Evolutionary conservation across 2,329 filamentous ascomycete species (phyloP).

Genomic region (Colletotrichum incanum): DNA sequence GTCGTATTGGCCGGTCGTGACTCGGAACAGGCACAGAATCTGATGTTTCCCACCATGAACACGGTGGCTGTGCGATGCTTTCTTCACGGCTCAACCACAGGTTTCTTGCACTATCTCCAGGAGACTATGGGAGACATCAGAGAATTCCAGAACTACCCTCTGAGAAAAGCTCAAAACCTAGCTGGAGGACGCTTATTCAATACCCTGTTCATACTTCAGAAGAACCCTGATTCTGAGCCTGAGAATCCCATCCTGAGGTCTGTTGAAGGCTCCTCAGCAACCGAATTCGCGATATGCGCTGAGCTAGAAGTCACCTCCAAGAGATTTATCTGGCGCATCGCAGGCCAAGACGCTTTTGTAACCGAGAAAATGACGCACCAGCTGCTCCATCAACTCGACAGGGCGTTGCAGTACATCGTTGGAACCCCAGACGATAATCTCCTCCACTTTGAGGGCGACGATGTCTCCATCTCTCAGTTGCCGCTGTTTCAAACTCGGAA

Average conservation of each 20-base stretch:
- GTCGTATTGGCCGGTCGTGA: constrained; percentile 90
- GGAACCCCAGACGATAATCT: constrained; percentile 63
- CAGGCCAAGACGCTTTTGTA: constrained; percentile 74
- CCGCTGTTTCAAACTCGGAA: constrained; percentile 55
- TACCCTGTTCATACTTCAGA: constrained; percentile 71
- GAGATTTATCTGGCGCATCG: constrained; percentile 78
- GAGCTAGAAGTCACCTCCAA: constrained; percentile 79
- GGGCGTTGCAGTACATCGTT: constrained; percentile 71
- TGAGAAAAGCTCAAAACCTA: constrained; percentile 76
- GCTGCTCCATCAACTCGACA: constrained; percentile 74
- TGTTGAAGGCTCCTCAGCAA: constrained; percentile 73
- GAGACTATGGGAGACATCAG: constrained; percentile 76
- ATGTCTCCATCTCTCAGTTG: constrained; percentile 78
- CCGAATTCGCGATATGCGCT: constrained; percentile 87
- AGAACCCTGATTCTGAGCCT: constrained; percentile 39
- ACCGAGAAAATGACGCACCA: constrained; percentile 60
- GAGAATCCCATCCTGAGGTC: constrained; percentile 70
- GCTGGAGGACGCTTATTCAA: constrained; percentile 63
- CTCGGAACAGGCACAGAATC: constrained; percentile 74
- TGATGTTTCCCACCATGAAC: constrained; percentile 94
- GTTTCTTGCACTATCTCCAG: constrained; percentile 83
- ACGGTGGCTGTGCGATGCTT: constrained; percentile 83
- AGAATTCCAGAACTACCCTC: constrained; percentile 83
- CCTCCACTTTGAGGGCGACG: constrained; percentile 66
- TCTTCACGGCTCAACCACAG: constrained; percentile 76